These are phyloP conservation scores for Neonectria ditissima DNA, from an alignment of 2,329 filamentous ascomycete species.

Conservation along the genomic window DNA sequence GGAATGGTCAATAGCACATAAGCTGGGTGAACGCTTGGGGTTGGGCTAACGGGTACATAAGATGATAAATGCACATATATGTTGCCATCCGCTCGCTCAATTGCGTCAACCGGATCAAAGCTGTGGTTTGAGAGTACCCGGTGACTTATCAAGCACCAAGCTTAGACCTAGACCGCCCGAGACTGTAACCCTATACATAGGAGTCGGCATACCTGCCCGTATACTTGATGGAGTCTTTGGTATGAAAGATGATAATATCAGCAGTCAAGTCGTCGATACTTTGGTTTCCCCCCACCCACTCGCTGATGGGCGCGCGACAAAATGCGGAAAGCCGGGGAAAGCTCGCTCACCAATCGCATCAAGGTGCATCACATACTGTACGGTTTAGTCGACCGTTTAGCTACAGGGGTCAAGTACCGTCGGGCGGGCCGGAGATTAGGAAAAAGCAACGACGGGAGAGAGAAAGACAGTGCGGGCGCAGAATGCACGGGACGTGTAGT, in stretches of 20 bases:
- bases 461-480: slow-evolving; percentile 10
- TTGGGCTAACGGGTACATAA: neutral
- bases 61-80: neutral
- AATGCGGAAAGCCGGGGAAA: neutral
- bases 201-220: too few relatives aligned
- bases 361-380: slow-evolving; percentile 1
- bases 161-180: too few relatives aligned
- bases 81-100: slow-evolving; percentile 61
- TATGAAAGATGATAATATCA: too few relatives aligned
- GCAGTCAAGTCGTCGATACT: neutral
- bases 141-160: neutral
- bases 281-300: neutral
- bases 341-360: neutral
- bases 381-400: slow-evolving; percentile 2
- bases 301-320: neutral
- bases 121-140: neutral
- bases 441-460: slow-evolving; percentile 11
- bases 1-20: neutral
- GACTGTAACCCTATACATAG: neutral
- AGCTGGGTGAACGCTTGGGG: neutral
- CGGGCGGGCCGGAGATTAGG: slow-evolving; percentile 14
- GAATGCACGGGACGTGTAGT: slow-evolving; percentile 8
- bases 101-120: neutral
- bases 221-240: too few relatives aligned
- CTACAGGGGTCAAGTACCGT: slow-evolving; percentile 3